Evolutionary conservation across 1,284 basidiomycete species (phyloP), one percentile per base, ranked within the genome.

Genomic region (Coriolopsis trogii): DNA sequence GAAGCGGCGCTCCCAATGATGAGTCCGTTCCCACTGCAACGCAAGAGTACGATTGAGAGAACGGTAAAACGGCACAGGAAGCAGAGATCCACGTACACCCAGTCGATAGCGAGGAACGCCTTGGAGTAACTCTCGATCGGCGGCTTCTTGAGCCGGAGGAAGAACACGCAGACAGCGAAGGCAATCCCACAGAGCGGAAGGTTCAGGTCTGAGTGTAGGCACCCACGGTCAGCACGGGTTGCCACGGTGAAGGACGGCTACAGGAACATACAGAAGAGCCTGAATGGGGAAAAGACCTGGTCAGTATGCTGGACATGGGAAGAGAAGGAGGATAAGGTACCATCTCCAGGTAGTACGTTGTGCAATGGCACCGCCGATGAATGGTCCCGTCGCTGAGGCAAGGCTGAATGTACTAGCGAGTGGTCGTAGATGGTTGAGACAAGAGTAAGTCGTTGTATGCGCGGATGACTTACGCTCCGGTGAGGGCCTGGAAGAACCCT

Each of bases 171-270:
- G 31, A 77, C 60, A 9, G 52, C 55, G n/a, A 70, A 59, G 2
- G 73, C 68, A 16, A 72, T 53, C 7, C 53, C 70, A 6, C 66
- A 67, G 15, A 76, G 49, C 8, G 74, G 75, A 4, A 77, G 56
- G 52, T 78, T 77, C 57, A 77, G 51, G 49, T 71, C 64, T 53
- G 25, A 6, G 1, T 58, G 21, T 34, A 20, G 31, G 23, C 26
- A 23, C 31, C n/a, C n/a, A n/a, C n/a, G n/a, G n/a, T n/a, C 10
- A 58, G 24, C 31, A 38, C 4, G 53, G 53, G 45, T 37, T 63
- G 58, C 43, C 6, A 16, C 39, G 26, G 6, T 13, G 13, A 13
- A 18, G 25, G 16, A 8, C 33, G 16, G 15, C 18, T 5, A 2
- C 28, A 21, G 16, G 34, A 15, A 30, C 50, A 15, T 13, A 56